Conservation (phyloP, 345 rosid genomes). For the Garcia nutans region DNA sequence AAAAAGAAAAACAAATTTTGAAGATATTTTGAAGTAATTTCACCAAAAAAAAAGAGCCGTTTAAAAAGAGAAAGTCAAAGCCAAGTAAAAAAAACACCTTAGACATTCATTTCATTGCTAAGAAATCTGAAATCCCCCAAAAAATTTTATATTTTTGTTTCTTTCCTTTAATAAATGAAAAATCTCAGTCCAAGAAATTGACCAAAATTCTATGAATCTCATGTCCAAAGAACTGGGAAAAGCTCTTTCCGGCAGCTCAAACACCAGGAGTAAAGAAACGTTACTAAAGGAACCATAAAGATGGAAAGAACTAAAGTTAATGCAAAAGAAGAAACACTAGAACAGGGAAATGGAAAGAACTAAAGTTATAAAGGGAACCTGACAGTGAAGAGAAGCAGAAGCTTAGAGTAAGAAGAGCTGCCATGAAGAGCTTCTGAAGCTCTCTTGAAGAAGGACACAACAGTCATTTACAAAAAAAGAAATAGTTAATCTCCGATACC, state of each 20-base stretch:
- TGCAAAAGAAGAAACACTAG: not conserved
- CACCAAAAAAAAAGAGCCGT: not conserved
- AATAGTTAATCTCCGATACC: not conserved
- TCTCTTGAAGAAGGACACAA: conserved; percentile 53
- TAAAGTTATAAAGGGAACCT: conserved; percentile 41
- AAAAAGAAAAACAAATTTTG: not conserved
- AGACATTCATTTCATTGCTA: not conserved
- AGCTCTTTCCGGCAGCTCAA: not conserved
- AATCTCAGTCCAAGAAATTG: not conserved
- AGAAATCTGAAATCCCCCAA: not conserved
- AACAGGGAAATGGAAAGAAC: not conserved
- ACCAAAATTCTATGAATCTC: not conserved
- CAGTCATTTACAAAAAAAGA: conserved; percentile 36
- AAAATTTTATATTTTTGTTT: not conserved
- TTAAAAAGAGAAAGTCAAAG: conserved; percentile 1
- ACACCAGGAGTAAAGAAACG: too few species aligned
- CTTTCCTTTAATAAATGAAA: not conserved
- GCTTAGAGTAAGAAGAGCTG: conserved; percentile 49
- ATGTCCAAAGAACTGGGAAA: too few species aligned
- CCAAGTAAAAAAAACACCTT: not conserved
- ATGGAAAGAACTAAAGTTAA: not conserved
- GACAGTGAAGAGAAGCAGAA: conserved; percentile 60
- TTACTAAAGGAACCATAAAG: not conserved
- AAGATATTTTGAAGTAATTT: not conserved
- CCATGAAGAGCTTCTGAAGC: conserved; percentile 51